Conservation (phyloP, 805 yeast species). For the Suhomyces sp. region DNA sequence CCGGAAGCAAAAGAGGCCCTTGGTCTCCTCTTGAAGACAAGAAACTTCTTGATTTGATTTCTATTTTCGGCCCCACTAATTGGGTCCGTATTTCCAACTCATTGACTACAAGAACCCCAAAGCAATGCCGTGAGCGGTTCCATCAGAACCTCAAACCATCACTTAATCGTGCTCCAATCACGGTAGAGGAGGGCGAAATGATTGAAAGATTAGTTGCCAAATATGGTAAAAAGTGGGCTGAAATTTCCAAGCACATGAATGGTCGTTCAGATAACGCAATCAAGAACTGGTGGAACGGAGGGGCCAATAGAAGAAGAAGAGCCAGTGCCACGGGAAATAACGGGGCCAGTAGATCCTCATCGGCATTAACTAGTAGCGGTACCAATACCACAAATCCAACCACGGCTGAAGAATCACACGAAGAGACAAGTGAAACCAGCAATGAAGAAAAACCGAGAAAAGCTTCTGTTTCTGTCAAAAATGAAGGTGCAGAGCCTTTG, state of each 20-base stretch:
- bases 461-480: background rate
- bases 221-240: slow-evolving; percentile 92
- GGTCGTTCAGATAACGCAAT: slow-evolving; percentile 90
- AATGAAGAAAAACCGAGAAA: background rate
- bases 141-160: slow-evolving; percentile 89
- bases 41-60: slow-evolving; percentile 64
- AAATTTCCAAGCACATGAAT: slow-evolving; percentile 80
- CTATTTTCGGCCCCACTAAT: slow-evolving; percentile 72
- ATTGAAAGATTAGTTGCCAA: slow-evolving; percentile 76
- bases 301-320: slow-evolving; percentile 78
- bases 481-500: background rate
- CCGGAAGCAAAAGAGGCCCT: slow-evolving; percentile 60
- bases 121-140: slow-evolving; percentile 87
- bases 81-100: slow-evolving; percentile 84
- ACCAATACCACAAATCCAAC: background rate
- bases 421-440: background rate
- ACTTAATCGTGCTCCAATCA: slow-evolving; percentile 76
- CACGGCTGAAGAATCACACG: background rate
- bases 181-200: slow-evolving; percentile 76
- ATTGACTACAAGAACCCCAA: slow-evolving; percentile 77
- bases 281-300: slow-evolving; percentile 96
- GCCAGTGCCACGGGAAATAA: slow-evolving; percentile 13
- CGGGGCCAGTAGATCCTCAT: too few species aligned
- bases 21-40: slow-evolving; percentile 88
- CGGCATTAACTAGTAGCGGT: background rate